Base-by-base conservation (phyloP, 441 rosid genomes). In the Metrosideros polymorpha region DNA sequence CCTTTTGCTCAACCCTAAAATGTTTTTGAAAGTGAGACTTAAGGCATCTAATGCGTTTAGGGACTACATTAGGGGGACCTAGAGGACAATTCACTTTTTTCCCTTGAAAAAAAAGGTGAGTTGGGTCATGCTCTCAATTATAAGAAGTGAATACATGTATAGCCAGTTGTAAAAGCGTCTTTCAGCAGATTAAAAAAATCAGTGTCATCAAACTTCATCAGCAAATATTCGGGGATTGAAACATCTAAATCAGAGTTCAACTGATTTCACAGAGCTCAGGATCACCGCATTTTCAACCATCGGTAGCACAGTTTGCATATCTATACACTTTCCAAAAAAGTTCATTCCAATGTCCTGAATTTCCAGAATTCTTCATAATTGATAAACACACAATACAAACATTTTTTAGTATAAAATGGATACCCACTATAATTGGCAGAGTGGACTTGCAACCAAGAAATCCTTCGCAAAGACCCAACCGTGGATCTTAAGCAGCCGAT, bases 401-500 rank as follows among this genome's bases (percentile, higher is more conserved):
- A 71, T 39, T 6, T 22, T 6, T 0, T 12, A 71, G 5, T 71
- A 71, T 39, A 39, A 71, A 71, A 12, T 35, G 45, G 79, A 71
- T 71, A 71, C 49, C 9, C 29, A 71, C 49, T 71, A 12, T 71
- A 88, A 85, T 18, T 89, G 98, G 97, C 97, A 96, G 98, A 95
- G 97, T 94, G 97, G 98, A 91, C 94, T 92, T 93, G 95, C 93
- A 57, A 92, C 95, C 89, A 22, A 47, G 39, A 77, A 59, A 85
- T 19, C 66, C 47, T 47, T 71, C 5, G n/a, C n/a, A 39, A 71
- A 71, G 79, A 39, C 75, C 61, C 57, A 42, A 76, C 50, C 47
- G 49, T 39, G 24, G 32, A 50, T 47, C 75, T 61, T 39, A 22
- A 45, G 84, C 47, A 88, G 86, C 89, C n/a, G 54, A 84, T 56